Base-by-base conservation (phyloP, 2,329 filamentous ascomycete genomes). In the Diaporthe caulivora region DNA sequence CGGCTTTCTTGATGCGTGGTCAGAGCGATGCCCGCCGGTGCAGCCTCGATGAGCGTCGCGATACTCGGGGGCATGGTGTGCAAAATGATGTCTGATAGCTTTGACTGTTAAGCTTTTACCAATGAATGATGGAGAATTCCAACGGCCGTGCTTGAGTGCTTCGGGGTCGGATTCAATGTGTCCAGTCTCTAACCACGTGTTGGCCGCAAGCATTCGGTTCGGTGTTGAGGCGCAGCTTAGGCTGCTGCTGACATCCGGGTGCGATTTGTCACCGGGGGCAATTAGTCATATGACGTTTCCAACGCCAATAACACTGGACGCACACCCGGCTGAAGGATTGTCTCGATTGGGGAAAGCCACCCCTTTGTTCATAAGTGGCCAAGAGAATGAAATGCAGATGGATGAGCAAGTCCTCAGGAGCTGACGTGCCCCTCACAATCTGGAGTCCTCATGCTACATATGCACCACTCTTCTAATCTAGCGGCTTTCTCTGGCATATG, bases 201-300 rank as follows among this genome's bases (percentile, higher is more conserved):
- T 4, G 29, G 17, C 1, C 31, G 17, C 37, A 37, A 37, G 29
- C 29, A 15, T 49, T 9, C n/a, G 44, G 44, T 18, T 51, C 13
- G 15, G 3, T 29, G 18, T 13, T 40, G 31, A n/a, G 9, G 15
- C 24, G 42, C 21, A 26, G 37, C 15, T 2, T 24, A 67, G 62
- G 62, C 3, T 53, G 15, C 47, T 15, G 62, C 62, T 67, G 62
- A 53, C 62, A 17, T 26, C 34, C 15, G 44, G 21, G 26, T 17
- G 44, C 29, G 13, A 2, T 18, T 15, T 53, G n/a, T 37, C 37
- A 2, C 15, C 2, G 11, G 5, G 5, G 29, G 6, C 21, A 65
- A 24, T 51, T 53, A 40, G 62, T 67, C 62, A 67, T 11, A 15
- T 53, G 47, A 67, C 47, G 62, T 67, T 40, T n/a, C 21, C n/a